phyloP scores from a whole-genome alignment of 371 early-diverging fungal genomes.

The Mucor irregularis region DNA sequence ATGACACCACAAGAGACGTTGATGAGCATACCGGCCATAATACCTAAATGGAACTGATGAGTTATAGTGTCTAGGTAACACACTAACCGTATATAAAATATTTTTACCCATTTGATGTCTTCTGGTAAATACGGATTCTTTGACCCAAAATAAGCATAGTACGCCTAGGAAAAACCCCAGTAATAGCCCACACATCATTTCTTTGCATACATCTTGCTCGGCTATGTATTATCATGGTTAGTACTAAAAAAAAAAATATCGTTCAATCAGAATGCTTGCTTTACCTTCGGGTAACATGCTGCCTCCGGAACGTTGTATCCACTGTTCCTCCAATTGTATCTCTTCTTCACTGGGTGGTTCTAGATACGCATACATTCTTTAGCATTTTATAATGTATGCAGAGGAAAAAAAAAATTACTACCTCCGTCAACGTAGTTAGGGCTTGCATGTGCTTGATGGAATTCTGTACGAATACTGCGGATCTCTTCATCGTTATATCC shows the following conservation, averaged over 20 bases:
- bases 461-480: constrained; percentile 16
- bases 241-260: too few species aligned
- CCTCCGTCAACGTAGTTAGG: constrained; percentile 22
- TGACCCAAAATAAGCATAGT: constrained; percentile 65
- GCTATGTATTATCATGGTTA: too few species aligned
- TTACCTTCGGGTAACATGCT: constrained; percentile 20
- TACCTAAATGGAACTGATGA: constrained; percentile 8
- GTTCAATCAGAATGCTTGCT: too few species aligned
- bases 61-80: too few species aligned
- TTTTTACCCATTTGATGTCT: constrained; percentile 63
- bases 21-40: constrained; percentile 63
- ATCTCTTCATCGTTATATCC: constrained; percentile 34
- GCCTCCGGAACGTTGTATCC: constrained; percentile 15
- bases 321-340: constrained; percentile 16
- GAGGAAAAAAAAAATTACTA: not conserved
- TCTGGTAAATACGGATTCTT: constrained; percentile 64
- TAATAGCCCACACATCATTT: constrained; percentile 64
- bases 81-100: not conserved
- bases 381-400: not conserved
- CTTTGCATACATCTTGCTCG: constrained; percentile 56
- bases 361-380: not conserved
- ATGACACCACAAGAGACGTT: constrained; percentile 62
- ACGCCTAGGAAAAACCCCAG: constrained; percentile 68
- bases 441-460: constrained; percentile 16
- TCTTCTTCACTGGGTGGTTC: constrained; percentile 11